Evolutionary conservation across 805 yeast genomes (phyloP), one percentile per base, ranked within the genome.

Genomic region (Lipomyces orientalis): DNA sequence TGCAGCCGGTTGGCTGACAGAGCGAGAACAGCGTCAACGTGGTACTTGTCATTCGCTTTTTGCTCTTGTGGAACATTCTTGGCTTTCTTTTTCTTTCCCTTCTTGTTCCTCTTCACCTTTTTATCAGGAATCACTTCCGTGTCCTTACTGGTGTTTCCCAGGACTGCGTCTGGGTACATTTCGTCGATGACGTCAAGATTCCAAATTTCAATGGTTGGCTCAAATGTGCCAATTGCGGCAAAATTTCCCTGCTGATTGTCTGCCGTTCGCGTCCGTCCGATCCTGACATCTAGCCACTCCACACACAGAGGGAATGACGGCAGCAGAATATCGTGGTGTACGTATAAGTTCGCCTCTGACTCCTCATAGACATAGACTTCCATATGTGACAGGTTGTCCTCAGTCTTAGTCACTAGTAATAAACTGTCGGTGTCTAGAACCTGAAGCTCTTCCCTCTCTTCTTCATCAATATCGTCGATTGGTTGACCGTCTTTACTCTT

Each of bases 141-240:
- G 76, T 90, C 97, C 16, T 54, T 12, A 14, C 57, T 58, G 37
- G 55, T 22, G 29, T 63, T 55, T 62, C 99, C 98, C 68, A 95
- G 83, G 70, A 95, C 92, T 73, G 90, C 85, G 76, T 93, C 97
- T 14, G 99, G 99, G 84, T 91, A 94, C 34, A 97, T 94, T 75
- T 92, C 92, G 73, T 95, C 98, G 46, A 94, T 83, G 71, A 89
- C 88, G 78, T 95, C 99, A 75, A 95, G 82, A 79, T 95, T 93
- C 98, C 98, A 95, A 69, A 95, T 85, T 80, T 95, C 99, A 79
- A 95, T 94, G 76, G 90, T 96, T 54, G 99, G 99, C 74, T 94
- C 98, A 77, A 95, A 94, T 1, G 98, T 91, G 76, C 98, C 98
- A 71, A 95, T 83, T 14, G 99, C 99, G 1, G 97, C 98, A 79